Evolutionary conservation across 225 moss, liverwort and hornwort species (phyloP), one percentile per base, ranked within the genome.

Genomic region (Sphagnum tenellum): DNA sequence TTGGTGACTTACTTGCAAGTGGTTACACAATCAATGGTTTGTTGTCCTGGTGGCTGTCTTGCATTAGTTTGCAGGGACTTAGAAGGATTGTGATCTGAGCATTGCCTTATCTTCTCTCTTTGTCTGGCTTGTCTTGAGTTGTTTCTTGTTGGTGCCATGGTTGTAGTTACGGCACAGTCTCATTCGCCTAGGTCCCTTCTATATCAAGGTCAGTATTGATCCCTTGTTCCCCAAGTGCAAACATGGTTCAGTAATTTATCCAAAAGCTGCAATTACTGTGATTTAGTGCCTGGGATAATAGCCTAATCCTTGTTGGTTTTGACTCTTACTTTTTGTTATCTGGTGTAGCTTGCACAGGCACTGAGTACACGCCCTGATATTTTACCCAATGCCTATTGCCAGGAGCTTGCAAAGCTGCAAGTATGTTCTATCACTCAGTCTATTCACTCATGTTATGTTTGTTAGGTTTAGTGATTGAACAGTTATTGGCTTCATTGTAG

Each of bases 361-460:
- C 85, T 92, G 49, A 92, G 92, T 76, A 92, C 92, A 44, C 75
- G 92, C 45, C 92, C 87, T 65, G 92, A 92, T 61, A 81, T 89
- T 71, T 75, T 89, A 60, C 92, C 92, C 45, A 87, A 70, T 58
- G 87, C 64, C 49, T 92, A 89, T 63, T 92, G 92, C 72, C 63
- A 65, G 66, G 92, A 92, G 80, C 83, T 92, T 56, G 85, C 92
- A 56, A 92, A 92, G 61, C 82, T 92, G 71, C 92, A 91, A 86
- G 89, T 89, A 50, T 58, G 72, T 63, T 44, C 10, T 46, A 12
- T 9, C 52, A 29, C 52, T 52, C 52, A 52, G 52, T 6, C 52
- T 52, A 52, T 2, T 9, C 29, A 29, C 29, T 29, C 29, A 29
- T 29, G 29, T 29, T 29, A 29, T 29, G 29, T 29, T 29, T 29